A percentile compares a stretch with the other conserved stretches of the same genome.
Evolutionary conservation across 2,329 filamentous ascomycete genomes (phyloP).

Genomic region (Phyllosticta citriasiana): DNA sequence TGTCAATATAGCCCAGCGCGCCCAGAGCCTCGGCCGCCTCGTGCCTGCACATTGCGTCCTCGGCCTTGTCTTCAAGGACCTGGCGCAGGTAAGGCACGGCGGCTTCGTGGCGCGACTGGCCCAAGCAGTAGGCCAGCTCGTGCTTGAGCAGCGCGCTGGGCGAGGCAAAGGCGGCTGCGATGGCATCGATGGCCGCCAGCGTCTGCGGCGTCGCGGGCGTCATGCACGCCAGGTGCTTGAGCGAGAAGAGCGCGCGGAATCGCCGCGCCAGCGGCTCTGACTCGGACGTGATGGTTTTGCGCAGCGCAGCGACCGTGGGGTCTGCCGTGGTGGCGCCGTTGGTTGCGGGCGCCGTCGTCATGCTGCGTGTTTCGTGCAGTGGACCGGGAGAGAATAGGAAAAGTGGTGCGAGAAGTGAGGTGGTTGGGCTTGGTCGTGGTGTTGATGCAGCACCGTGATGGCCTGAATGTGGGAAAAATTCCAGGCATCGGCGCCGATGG

Average conservation of each 20-base stretch:
- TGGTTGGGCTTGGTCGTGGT: neutral
- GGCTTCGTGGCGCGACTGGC: constrained; percentile 71
- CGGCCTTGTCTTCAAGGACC: constrained; percentile 66
- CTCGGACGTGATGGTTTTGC: constrained; percentile 72
- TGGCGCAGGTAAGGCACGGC: constrained; percentile 62
- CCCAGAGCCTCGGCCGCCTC: constrained; percentile 93
- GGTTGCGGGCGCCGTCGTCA: constrained; percentile 1
- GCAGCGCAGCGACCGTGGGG: constrained; percentile 51
- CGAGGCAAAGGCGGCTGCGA: constrained; percentile 76
- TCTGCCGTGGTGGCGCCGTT: constrained; percentile 13
- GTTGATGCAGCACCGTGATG: neutral
- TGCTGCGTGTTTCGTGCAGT: neutral
- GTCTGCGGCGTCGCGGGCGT: constrained; percentile 46
- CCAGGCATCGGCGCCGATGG: constrained; percentile 7
- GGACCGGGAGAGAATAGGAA: neutral
- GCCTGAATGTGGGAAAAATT: constrained; percentile 1
- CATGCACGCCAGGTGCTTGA: constrained; percentile 81
- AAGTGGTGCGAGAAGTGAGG: neutral
- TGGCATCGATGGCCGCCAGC: constrained; percentile 62
- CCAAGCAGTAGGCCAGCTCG: constrained; percentile 92
- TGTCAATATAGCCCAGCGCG: constrained; percentile 66
- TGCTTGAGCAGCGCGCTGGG: constrained; percentile 89
- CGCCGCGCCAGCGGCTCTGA: constrained; percentile 72
- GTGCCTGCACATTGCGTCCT: constrained; percentile 92
- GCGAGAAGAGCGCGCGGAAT: constrained; percentile 93